Evolutionary conservation across 202 grass and related monocot genomes (phyloP).

Genomic region (Digitaria exilis): DNA sequence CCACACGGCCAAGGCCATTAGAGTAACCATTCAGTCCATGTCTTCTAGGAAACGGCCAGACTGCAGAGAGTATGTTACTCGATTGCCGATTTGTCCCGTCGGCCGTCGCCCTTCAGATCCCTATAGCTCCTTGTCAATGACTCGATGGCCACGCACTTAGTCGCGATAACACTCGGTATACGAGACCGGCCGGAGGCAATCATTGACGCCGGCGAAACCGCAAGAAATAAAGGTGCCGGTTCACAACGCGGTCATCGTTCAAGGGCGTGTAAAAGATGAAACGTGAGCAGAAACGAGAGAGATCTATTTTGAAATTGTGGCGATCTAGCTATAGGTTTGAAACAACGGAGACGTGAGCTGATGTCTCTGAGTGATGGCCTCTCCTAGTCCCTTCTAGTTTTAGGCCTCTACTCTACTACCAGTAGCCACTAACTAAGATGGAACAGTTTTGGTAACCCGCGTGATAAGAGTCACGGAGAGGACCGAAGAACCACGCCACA

Average conservation of each 20-base stretch:
- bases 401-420: neutral
- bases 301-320: slow-evolving; percentile 8
- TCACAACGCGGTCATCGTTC: neutral
- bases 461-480: neutral
- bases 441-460: neutral
- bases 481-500: neutral
- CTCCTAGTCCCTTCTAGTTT: neutral
- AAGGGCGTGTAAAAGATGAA: neutral
- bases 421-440: neutral
- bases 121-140: neutral
- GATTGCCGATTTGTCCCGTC: neutral
- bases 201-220: neutral
- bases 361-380: neutral
- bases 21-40: slow-evolving; percentile 22
- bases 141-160: neutral
- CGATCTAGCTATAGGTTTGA: slow-evolving; percentile 28
- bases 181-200: neutral
- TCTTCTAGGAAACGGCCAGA: neutral
- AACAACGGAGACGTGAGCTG: slow-evolving; percentile 1
- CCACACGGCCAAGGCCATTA: neutral
- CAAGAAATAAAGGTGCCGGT: neutral
- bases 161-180: slow-evolving; percentile 7
- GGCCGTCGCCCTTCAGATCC: neutral
- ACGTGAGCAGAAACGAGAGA: neutral
- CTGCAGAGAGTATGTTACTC: neutral